phyloP scores from a whole-genome alignment of 371 early-diverging fungal genomes.

The Nematocida sp. region DNA sequence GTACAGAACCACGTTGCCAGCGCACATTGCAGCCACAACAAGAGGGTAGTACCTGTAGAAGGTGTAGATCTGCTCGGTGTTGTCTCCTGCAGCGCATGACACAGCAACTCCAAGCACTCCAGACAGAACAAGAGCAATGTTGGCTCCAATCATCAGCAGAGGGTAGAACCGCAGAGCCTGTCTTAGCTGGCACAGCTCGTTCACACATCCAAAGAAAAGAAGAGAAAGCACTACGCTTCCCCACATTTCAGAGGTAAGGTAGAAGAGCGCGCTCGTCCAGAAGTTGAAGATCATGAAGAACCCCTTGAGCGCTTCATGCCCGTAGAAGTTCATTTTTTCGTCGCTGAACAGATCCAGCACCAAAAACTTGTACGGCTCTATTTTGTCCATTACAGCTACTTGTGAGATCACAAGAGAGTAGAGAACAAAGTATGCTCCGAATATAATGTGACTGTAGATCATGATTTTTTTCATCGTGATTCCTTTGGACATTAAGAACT shows the following conservation, averaged over 20 bases:
- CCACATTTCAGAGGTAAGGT: conserved; percentile 64
- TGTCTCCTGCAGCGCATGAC: conserved; percentile 1
- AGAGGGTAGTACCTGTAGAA: conserved; percentile 54
- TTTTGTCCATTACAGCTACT: conserved; percentile 50
- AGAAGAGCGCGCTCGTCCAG: conserved; percentile 61
- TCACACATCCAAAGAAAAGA: conserved; percentile 60
- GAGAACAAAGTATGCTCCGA: conserved; percentile 58
- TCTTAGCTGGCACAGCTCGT: conserved; percentile 60
- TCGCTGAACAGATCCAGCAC: conserved; percentile 56
- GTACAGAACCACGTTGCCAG: conserved; percentile 50
- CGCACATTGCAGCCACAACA: conserved; percentile 37
- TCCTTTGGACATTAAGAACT: conserved; percentile 55
- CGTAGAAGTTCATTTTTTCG: conserved; percentile 49
- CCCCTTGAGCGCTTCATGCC: conserved; percentile 51
- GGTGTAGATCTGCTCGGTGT: conserved; percentile 23
- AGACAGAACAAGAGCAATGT: conserved; percentile 57
- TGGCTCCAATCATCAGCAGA: conserved; percentile 59
- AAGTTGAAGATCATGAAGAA: conserved; percentile 52
- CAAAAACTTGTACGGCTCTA: conserved; percentile 50
- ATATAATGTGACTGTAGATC: conserved; percentile 38
- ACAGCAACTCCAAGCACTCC: conserved; percentile 47
- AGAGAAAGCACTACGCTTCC: conserved; percentile 63
- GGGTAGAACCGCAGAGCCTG: conserved; percentile 63
- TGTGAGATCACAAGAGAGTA: conserved; percentile 50
- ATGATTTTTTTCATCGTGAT: conserved; percentile 53